Conservation (phyloP, 176 grass and related monocot species). For the Oryza brachyantha region DNA sequence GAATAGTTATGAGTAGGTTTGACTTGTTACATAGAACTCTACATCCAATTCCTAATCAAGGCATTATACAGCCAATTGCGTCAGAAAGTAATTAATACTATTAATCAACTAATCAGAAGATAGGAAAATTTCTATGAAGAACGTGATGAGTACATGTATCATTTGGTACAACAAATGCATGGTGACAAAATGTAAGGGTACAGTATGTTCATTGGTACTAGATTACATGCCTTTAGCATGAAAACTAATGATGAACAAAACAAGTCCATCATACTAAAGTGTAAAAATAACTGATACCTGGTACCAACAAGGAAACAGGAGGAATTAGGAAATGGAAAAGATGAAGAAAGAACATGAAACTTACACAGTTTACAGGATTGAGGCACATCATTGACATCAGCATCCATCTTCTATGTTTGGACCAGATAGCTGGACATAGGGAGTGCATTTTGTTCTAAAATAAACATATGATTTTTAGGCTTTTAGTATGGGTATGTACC, state of each 20-base stretch:
- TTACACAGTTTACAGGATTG: conserved; percentile 70
- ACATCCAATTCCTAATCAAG: not conserved
- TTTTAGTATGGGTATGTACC: not conserved
- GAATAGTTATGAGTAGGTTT: not conserved
- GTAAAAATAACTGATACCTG: not conserved
- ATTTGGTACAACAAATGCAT: not conserved
- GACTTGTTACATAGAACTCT: not conserved
- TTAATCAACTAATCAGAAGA: not conserved
- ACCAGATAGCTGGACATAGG: conserved; percentile 74
- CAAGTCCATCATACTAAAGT: not conserved
- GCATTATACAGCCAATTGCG: not conserved
- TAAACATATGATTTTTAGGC: conserved; percentile 1
- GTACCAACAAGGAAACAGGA: conserved; percentile 3
- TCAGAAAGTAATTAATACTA: not conserved
- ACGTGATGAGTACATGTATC: not conserved
- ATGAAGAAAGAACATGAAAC: conserved; percentile 13
- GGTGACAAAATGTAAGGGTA: not conserved
- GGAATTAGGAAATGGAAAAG: not conserved
- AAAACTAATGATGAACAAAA: not conserved
- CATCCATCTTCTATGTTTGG: conserved; percentile 75
- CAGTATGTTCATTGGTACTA: not conserved
- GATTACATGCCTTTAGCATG: not conserved
- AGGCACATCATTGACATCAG: conserved; percentile 87
- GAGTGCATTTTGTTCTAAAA: conserved; percentile 70
- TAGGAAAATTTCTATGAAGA: not conserved